Evolutionary conservation across 345 rosid species (phyloP).

Genomic region (Brassica juncea): DNA sequence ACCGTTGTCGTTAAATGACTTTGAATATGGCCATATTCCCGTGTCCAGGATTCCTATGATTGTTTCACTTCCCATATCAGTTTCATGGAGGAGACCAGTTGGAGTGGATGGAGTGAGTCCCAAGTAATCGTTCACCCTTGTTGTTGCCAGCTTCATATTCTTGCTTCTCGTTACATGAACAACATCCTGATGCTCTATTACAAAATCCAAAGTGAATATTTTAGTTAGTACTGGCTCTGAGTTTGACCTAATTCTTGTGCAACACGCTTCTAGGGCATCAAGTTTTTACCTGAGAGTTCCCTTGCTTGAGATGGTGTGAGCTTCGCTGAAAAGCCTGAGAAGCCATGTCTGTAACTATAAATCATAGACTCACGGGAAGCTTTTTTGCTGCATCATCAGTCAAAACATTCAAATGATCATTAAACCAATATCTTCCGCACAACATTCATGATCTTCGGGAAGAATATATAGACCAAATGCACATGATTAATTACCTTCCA

Average conservation of each 20-base stretch:
- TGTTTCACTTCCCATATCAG: conserved; percentile 66
- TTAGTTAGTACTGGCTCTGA: neutral
- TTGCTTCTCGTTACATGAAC: conserved; percentile 57
- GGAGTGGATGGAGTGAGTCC: conserved; percentile 53
- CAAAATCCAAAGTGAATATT: neutral
- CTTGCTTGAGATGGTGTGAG: conserved; percentile 61
- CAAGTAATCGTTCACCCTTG: conserved; percentile 65
- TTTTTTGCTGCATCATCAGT: conserved; percentile 52
- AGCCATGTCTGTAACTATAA: conserved; percentile 73
- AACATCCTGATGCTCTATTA: conserved; percentile 57
- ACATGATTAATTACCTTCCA: conserved; percentile 52
- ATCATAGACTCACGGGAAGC: conserved; percentile 54
- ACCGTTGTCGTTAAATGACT: conserved; percentile 46
- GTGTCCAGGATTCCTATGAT: conserved; percentile 67
- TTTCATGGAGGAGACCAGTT: conserved; percentile 42
- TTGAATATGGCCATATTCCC: conserved; percentile 53
- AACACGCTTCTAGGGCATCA: neutral
- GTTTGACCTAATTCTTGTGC: conserved; percentile 7
- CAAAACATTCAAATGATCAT: neutral
- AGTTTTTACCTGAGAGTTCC: conserved; percentile 48
- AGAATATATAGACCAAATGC: neutral
- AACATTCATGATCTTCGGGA: neutral
- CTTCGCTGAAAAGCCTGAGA: conserved; percentile 77
- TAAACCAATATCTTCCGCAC: neutral
- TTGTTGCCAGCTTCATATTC: conserved; percentile 57